Percentiles rank a stretch among this genome's conserved stretches.
phyloP scores from a whole-genome alignment of 129 eudicot genomes.

The Lactuca sativa region DNA sequence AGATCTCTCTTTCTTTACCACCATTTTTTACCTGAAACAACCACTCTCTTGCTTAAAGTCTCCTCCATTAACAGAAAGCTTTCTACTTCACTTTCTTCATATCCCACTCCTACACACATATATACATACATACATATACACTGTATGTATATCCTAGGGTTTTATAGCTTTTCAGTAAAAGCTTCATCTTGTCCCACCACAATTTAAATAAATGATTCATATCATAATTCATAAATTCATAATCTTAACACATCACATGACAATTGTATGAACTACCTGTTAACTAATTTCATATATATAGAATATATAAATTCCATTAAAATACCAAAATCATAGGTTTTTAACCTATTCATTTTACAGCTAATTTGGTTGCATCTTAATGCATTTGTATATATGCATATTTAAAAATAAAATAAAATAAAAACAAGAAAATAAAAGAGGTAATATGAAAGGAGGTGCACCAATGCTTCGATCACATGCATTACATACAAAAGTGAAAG shows the following conservation, averaged over 20 bases:
- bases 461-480: conserved; percentile 43
- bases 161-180: conserved; percentile 34
- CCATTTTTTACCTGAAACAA: conserved; percentile 35
- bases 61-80: conserved; percentile 34
- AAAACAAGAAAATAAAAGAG: conserved; percentile 27
- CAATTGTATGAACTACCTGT: not conserved
- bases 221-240: no score
- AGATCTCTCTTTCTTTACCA: conserved; percentile 34
- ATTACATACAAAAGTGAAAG: conserved; percentile 44
- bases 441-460: conserved; percentile 31
- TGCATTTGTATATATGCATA: not conserved
- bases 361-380: conserved; percentile 11
- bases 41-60: conserved; percentile 28
- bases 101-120: not conserved
- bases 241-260: not conserved
- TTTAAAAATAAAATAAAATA: not conserved
- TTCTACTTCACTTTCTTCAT: conserved; percentile 15
- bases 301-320: not conserved
- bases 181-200: conserved; percentile 36
- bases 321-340: not conserved
- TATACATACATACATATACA: not conserved
- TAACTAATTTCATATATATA: not conserved
- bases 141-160: conserved; percentile 3
- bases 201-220: not conserved
- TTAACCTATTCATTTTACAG: not conserved